Evolutionary conservation across 306 rosid species (phyloP).

Genomic region (Pyrus communis): DNA sequence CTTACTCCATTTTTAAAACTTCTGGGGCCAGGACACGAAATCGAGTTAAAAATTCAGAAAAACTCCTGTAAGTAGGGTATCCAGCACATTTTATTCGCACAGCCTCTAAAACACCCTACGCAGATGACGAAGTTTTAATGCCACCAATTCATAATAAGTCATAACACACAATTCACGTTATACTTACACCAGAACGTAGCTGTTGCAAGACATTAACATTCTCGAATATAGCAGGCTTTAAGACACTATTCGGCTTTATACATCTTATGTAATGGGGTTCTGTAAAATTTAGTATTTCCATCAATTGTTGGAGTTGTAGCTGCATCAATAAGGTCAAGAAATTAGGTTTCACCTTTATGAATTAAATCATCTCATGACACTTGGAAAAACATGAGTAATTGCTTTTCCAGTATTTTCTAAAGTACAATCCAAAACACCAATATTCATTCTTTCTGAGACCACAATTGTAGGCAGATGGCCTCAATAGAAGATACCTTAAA

Average conservation of each 20-base stretch:
- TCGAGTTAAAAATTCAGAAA: constrained; percentile 59
- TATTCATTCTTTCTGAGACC: background rate
- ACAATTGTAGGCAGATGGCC: background rate
- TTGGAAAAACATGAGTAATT: background rate
- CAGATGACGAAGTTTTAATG: constrained; percentile 31
- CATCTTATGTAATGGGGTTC: constrained; percentile 95
- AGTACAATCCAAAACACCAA: background rate
- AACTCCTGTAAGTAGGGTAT: constrained; percentile 75
- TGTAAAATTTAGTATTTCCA: constrained; percentile 70
- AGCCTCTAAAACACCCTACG: constrained; percentile 96
- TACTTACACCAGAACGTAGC: constrained; percentile 82
- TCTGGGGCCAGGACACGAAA: constrained; percentile 71
- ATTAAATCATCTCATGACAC: background rate
- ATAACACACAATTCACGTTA: constrained; percentile 13
- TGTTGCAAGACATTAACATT: constrained; percentile 68
- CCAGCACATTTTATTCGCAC: constrained; percentile 91
- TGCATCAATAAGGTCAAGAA: constrained; percentile 37
- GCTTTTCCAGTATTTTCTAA: background rate
- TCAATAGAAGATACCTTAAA: constrained; percentile 54
- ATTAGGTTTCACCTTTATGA: constrained; percentile 23
- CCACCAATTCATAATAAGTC: constrained; percentile 7
- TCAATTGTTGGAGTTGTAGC: constrained; percentile 90
- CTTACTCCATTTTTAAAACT: constrained; percentile 63
- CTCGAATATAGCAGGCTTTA: constrained; percentile 63
- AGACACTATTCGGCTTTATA: constrained; percentile 69